These are phyloP conservation scores for Ciborinia camelliae DNA, from an alignment of 2,329 filamentous ascomycete genomes.

Conservation along the genomic window DNA sequence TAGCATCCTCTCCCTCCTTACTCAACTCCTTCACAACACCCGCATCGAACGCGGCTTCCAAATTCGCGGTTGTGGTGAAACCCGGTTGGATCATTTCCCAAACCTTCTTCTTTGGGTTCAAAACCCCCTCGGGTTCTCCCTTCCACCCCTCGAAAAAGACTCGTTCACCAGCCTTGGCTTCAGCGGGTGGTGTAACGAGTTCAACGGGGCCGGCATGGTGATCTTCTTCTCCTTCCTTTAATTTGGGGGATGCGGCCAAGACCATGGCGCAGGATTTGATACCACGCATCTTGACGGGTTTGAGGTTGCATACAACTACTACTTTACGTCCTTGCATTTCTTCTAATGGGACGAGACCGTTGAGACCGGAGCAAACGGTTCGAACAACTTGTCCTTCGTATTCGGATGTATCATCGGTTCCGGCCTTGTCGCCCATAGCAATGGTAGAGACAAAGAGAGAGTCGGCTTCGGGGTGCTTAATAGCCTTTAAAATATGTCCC, in stretches of 20 bases:
- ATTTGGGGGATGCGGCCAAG: conserved; percentile 81
- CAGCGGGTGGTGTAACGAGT: conserved; percentile 79
- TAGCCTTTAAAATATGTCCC: conserved; percentile 93
- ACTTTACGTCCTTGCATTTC: conserved; percentile 98
- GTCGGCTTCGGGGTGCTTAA: conserved; percentile 95
- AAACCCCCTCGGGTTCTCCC: conserved; percentile 84
- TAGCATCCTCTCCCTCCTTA: conserved; percentile 57
- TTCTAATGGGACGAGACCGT: conserved; percentile 85
- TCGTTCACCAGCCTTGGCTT: conserved; percentile 75
- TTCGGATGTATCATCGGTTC: conserved; percentile 84
- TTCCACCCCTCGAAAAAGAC: conserved; percentile 94
- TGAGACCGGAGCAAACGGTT: conserved; percentile 95
- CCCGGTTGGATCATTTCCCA: conserved; percentile 97
- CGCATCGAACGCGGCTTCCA: conserved; percentile 86
- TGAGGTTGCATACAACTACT: conserved; percentile 93
- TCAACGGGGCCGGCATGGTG: conserved; percentile 90
- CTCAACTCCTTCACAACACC: conserved; percentile 71
- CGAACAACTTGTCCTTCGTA: conserved; percentile 88
- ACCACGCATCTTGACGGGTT: conserved; percentile 98
- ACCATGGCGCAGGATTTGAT: conserved; percentile 85
- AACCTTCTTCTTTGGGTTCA: conserved; percentile 99
- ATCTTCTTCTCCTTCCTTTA: conserved; percentile 77
- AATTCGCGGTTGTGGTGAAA: conserved; percentile 79
- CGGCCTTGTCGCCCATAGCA: conserved; percentile 83
- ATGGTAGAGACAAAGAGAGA: conserved; percentile 94